Evolutionary conservation across 192 early-diverging fungal genomes (phyloP), one percentile per base, ranked within the genome.

Genomic region (Funneliformis geosporum): DNA sequence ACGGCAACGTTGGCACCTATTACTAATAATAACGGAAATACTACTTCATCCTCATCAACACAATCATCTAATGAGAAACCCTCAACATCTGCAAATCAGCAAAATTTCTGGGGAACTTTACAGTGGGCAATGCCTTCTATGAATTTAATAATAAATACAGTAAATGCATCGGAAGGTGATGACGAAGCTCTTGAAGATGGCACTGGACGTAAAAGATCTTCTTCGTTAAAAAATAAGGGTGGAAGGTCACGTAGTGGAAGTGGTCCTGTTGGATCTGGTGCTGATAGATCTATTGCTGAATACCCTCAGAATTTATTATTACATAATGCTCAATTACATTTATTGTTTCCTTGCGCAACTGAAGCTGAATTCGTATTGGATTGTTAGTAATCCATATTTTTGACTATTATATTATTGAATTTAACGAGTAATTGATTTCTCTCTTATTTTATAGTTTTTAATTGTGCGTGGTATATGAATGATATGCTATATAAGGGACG

Each of bases 401-500:
- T 18, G 18, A 39, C 18, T 8, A 18, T 68, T 16, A 40, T 68
- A 8, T 67, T 2, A 2, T 71, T n/a, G 16, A 8, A 62, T 27
- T 7, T 12, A 23, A 14, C 4, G 16, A 8, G 33, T 65, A 83
- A 75, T 69, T 23, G 84, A 82, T 62, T 82, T n/a, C 80, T 7
- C 70, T 66, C 16, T 79, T 82, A 42, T 68, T 88, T 40, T 82
- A 86, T 75, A 84, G 28, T 80, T 21, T 75, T 68, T 69, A n/a
- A 43, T 39, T 39, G 79, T 44, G 72, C 55, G 5, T 71, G 67
- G 79, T 43, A 28, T 66, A 43, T 8, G 21, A 18, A 80, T 60
- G 85, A 86, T 11, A 84, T 86, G 43, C 75, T 75, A 27, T 80
- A 90, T 18, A 87, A 84, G 28, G 91, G 91, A 0, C 82, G 80